Percentiles rank a stretch among this genome's conserved stretches.
phyloP scores from a whole-genome alignment of 192 early-diverging fungal genomes.

The Chytriomyces sp. region DNA sequence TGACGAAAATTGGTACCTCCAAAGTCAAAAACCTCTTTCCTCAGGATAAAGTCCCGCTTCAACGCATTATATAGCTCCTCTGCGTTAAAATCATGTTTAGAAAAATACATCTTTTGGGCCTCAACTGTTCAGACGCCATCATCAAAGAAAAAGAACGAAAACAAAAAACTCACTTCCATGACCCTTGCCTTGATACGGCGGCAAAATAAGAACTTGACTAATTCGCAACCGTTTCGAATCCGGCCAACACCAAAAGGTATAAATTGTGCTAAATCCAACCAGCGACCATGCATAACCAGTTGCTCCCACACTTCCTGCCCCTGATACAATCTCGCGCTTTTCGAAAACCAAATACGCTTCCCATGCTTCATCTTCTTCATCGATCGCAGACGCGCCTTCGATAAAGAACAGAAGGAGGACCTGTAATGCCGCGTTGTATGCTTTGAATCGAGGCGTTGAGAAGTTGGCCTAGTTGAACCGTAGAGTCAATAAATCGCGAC shows the following conservation, averaged over 20 bases:
- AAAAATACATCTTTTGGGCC: background rate
- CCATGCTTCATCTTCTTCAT: constrained; percentile 85
- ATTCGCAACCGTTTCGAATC: constrained; percentile 82
- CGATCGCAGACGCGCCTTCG: constrained; percentile 87
- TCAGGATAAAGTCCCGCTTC: constrained; percentile 23
- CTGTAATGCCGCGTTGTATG: constrained; percentile 82
- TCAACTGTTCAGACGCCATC: background rate
- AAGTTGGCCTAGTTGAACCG: constrained; percentile 59
- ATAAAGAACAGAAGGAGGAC: constrained; percentile 83
- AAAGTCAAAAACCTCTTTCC: constrained; percentile 30
- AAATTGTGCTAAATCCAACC: constrained; percentile 84
- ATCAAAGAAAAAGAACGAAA: too few species aligned
- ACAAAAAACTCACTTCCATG: constrained; percentile 68
- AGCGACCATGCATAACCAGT: constrained; percentile 66
- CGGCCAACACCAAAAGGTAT: constrained; percentile 85
- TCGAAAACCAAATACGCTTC: constrained; percentile 51
- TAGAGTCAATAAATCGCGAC: too few species aligned
- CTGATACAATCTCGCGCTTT: background rate
- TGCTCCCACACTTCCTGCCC: constrained; percentile 23
- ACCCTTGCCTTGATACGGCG: constrained; percentile 82
- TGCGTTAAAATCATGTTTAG: background rate
- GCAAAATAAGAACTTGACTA: constrained; percentile 93
- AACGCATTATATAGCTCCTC: constrained; percentile 28
- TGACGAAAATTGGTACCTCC: constrained; percentile 11
- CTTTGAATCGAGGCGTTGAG: constrained; percentile 65